Evolutionary conservation across 148 eudicot genomes (phyloP).

Genomic region (Linanthus parryae): DNA sequence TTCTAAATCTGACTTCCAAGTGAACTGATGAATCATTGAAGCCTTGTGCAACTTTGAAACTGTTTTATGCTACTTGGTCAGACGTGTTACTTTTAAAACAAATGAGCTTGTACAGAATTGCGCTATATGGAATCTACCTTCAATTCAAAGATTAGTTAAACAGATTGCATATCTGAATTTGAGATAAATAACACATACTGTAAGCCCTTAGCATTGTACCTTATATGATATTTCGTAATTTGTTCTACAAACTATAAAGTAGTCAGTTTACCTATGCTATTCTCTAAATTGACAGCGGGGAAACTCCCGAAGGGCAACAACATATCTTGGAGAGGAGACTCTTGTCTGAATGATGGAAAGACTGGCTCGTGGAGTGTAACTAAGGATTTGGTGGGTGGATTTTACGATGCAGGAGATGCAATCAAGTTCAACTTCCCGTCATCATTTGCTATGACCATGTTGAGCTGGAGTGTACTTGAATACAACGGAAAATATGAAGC

Average conservation of each 20-base stretch:
- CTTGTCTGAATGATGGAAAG: slow-evolving; percentile 71
- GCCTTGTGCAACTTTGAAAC: too few relatives aligned
- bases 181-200: not conserved
- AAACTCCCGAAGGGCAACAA: slow-evolving; percentile 81
- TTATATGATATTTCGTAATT: too few relatives aligned
- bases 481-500: slow-evolving; percentile 85
- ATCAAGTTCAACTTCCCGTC: slow-evolving; percentile 83
- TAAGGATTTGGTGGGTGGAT: slow-evolving; percentile 77
- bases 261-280: too few relatives aligned
- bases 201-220: not conserved
- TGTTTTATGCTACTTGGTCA: too few relatives aligned
- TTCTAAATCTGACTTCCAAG: too few relatives aligned
- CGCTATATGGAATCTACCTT: too few relatives aligned
- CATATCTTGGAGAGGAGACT: slow-evolving; percentile 87
- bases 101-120: too few relatives aligned
- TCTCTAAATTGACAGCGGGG: slow-evolving; percentile 53
- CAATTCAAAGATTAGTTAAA: too few relatives aligned
- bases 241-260: too few relatives aligned
- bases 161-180: not conserved
- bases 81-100: too few relatives aligned
- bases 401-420: slow-evolving; percentile 93
- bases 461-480: slow-evolving; percentile 97
- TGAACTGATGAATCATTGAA: too few relatives aligned
- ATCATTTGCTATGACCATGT: slow-evolving; percentile 86
- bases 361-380: slow-evolving; percentile 29